Base-by-base conservation (phyloP, 2,329 filamentous ascomycete genomes). In the Fusarium proliferatum region DNA sequence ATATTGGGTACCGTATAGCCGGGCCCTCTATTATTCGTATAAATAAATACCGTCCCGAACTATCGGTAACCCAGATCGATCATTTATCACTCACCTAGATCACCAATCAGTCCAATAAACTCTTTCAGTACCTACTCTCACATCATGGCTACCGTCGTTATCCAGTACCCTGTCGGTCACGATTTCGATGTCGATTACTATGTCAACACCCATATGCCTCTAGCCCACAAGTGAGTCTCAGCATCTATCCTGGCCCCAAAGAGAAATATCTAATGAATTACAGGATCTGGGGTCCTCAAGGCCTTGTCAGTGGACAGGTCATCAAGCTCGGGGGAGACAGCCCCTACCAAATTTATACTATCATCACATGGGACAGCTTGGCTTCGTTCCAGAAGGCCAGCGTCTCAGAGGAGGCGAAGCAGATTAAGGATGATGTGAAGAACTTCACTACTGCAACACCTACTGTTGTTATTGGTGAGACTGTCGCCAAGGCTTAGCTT, bases 151-250 rank as follows among this genome's bases (percentile, higher is more conserved):
- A 69, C 66, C 5, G n/a, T 69, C 6, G 23, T 69, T 19, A 36
- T 69, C 26, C 66, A 69, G 6, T 69, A 69, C 23, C 66, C 66
- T 11, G 41, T n/a, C 34, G 66, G 66, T 6, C 58, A 69, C 23
- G 65, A 69, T n/a, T 69, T 69, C 12, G 51, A 69, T 36, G 12
- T 69, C 16, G 66, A 69, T 21, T 69, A 69, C 38, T 69, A 69
- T 15, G 5, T 64, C 11, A 69, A 64, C 34, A 69, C 38, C 1
- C 66, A 69, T 10, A 64, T 69, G 48, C 58, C 64, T 9, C 39
- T 69, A 0, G 64, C 15, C 4, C 28, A 64, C 21, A 69, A 69
- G 66, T 69, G 15, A 38, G 49, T 28, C 7, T 12, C 1, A 17
- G 16, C 23, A 12, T 2, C 1, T 1, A 28, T 11, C 9, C 4